Evolutionary conservation across 345 rosid genomes (phyloP), one percentile per base, ranked within the genome.

Genomic region (Euphorbia pulcherrima): DNA sequence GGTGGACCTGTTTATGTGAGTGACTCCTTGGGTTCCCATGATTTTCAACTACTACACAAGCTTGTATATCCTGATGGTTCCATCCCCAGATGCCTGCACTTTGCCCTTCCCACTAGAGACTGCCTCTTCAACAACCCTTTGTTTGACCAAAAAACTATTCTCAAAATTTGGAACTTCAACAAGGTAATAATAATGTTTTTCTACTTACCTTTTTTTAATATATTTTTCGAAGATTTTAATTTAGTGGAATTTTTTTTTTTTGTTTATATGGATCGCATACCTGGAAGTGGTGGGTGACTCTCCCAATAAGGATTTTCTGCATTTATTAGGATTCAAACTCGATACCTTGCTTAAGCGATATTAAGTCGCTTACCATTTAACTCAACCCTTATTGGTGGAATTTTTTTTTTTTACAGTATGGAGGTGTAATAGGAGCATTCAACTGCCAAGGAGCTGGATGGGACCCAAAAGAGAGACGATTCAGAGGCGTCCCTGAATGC

Each of bases 381-480:
- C n/a, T n/a, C n/a, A n/a, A n/a, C n/a, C n/a, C n/a, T n/a, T n/a
- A n/a, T n/a, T n/a, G n/a, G n/a, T n/a, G n/a, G n/a, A n/a, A n/a
- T n/a, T n/a, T n/a, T n/a, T n/a, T n/a, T n/a, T 29, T 30, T 41
- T 39, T 61, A 54, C 76, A 92, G 97, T 85, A 67, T 72, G 96
- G 96, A 73, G 97, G 92, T 2, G 97, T 92, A 30, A 78, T 92
- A 20, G 97, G 98, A 58, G 93, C 90, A 51, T 90, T 92, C 75
- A 92, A 92, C 70, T 92, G 97, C 75, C 97, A 92, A 87, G 97
- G 98, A 72, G 90, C 89, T 20, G 97, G 96, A 0, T 92, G 98
- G 98, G 86, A 84, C 70, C 83, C 80, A 16, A 77, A 83, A 74
- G 86, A 81, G 69, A 63, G 23, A 61, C 83, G 77, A 73, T 80